These are phyloP conservation scores for Aphanomyces invadans DNA, from an alignment of 352 stramenopile genomes.

Conservation along the genomic window DNA sequence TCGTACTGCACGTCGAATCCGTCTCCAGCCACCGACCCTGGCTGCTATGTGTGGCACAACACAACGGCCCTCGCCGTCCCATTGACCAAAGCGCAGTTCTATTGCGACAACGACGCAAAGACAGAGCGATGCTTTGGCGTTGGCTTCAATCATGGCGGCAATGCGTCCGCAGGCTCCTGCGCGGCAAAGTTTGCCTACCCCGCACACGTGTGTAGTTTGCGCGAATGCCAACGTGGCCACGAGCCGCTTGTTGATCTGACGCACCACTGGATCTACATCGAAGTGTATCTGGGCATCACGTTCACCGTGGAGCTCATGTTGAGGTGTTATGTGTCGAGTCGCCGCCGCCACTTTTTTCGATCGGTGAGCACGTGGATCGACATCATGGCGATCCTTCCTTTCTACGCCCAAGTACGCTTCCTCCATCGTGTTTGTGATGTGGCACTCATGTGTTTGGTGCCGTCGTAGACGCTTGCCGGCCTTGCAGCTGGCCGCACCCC, in stretches of 20 bases:
- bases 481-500: constrained; percentile 29
- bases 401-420: constrained; percentile 38
- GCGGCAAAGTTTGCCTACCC: constrained; percentile 3
- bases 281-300: constrained; percentile 47
- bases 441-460: not conserved
- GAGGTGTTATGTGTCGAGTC: constrained; percentile 43
- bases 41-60: constrained; percentile 41
- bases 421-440: not conserved
- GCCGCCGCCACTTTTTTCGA: constrained; percentile 35
- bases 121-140: constrained; percentile 2
- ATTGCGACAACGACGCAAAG: constrained; percentile 27
- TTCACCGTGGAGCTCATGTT: constrained; percentile 55
- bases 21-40: constrained; percentile 23
- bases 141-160: constrained; percentile 5
- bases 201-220: constrained; percentile 3
- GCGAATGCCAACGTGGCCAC: constrained; percentile 19
- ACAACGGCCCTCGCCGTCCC: not conserved
- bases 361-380: constrained; percentile 45
- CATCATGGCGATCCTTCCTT: not conserved
- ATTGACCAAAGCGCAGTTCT: constrained; percentile 39
- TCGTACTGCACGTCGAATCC: constrained; percentile 36
- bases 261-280: constrained; percentile 69
- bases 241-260: constrained; percentile 41
- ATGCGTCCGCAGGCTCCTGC: not conserved
- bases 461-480: constrained; percentile 27